Base-by-base conservation (phyloP, 2,329 filamentous ascomycete species). In the Hypoxylon sp. region DNA sequence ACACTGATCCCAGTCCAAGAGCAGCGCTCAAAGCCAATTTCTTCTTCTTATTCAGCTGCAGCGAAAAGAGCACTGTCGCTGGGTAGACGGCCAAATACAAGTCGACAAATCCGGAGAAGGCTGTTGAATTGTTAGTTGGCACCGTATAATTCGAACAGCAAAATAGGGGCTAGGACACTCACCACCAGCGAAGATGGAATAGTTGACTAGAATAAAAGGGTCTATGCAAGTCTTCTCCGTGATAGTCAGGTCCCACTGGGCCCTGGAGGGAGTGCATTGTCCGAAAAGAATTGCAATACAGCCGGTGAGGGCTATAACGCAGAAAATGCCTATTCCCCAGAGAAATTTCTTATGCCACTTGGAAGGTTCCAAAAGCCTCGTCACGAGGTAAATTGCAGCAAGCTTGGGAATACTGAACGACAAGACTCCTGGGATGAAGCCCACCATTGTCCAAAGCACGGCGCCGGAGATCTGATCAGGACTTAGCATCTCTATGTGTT, bases 371-470 rank as follows among this genome's bases (percentile, higher is more conserved):
- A 77, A 38, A 2, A 77, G 69, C 14, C 72, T 67, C 4, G 59
- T 67, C 0, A 77, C 66, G 1, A 77, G 71, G 4, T 59, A 50
- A 4, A 75, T 64, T 33, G 72, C 72, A 14, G 74, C 75, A 3
- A 77, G 61, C 49, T 77, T 77, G 1, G 74, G 74, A 2, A 77
- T 18, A 1, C 69, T 70, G 40, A 75, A 73, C 4, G 74, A 69
- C 18, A 73, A 36, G 36, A 77, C 67, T 11, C 74, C 73, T 2
- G 74, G 73, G 11, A 64, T 57, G 59, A 74, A 76, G 24, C 68
- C 73, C 2, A 70, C 64, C 42, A 71, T 71, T 1, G 71, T 76
- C 60, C 69, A 77, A n/a, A 72, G 30, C 9, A 73, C 63, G 26
- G 69, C 64, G 9, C 57, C 61, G 26, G 59, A 38, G 9, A 74